Evolutionary conservation across 305 asterid species (phyloP).

Genomic region (Plantago rigida): DNA sequence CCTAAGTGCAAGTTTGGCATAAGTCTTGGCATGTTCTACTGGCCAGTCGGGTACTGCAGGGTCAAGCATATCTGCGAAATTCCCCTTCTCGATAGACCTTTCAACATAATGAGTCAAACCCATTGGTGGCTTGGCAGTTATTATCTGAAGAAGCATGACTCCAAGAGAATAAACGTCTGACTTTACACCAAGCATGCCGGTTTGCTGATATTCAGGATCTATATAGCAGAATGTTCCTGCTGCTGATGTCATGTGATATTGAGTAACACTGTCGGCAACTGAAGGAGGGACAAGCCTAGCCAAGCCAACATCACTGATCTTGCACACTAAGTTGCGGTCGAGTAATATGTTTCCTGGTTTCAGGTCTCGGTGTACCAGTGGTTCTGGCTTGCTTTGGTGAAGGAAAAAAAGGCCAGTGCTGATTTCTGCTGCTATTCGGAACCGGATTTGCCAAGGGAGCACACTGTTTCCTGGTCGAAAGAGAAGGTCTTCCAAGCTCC

Average conservation of each 20-base stretch:
- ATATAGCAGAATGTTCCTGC: slow-evolving; percentile 89
- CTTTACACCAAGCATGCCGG: slow-evolving; percentile 75
- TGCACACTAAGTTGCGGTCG: slow-evolving; percentile 75
- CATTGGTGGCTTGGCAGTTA: slow-evolving; percentile 72
- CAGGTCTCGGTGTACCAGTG: slow-evolving; percentile 72
- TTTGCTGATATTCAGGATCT: slow-evolving; percentile 83
- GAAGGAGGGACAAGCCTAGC: slow-evolving; percentile 91
- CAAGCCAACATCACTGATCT: slow-evolving; percentile 74
- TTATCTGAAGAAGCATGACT: slow-evolving; percentile 67
- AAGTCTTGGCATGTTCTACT: slow-evolving; percentile 49
- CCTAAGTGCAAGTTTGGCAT: slow-evolving; percentile 59
- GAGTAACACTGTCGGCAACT: slow-evolving; percentile 71
- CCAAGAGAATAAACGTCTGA: slow-evolving; percentile 76
- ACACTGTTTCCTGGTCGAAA: slow-evolving; percentile 49
- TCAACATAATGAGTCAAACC: slow-evolving; percentile 69
- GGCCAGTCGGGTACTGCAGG: slow-evolving; percentile 71
- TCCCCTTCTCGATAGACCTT: slow-evolving; percentile 70
- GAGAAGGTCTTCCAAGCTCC: slow-evolving; percentile 71
- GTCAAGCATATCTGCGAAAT: slow-evolving; percentile 58
- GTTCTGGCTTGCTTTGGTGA: slow-evolving; percentile 81
- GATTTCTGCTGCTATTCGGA: slow-evolving; percentile 75
- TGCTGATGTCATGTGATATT: slow-evolving; percentile 75
- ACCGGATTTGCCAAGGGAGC: slow-evolving; percentile 73
- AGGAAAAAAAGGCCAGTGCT: slow-evolving; percentile 74
- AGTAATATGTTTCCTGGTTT: slow-evolving; percentile 76